Evolutionary conservation across 2,329 filamentous ascomycete species (phyloP).

Genomic region (Diaporthe citriasiana): DNA sequence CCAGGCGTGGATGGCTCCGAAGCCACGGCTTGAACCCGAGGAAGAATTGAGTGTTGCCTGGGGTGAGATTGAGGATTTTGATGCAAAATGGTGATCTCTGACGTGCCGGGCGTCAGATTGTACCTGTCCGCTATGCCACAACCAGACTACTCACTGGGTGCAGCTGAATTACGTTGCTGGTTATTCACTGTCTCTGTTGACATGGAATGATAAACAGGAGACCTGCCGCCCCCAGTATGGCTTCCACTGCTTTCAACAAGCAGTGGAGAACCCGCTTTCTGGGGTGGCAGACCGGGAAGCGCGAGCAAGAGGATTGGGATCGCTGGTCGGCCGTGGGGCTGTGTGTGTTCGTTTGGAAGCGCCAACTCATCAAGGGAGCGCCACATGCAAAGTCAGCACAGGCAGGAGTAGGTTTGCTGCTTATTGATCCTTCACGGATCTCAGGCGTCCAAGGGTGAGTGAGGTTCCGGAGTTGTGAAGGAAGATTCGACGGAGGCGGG

Average conservation of each 20-base stretch:
- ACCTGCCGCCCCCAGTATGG: neutral
- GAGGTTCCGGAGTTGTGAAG: neutral
- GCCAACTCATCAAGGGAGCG: constrained; percentile 29
- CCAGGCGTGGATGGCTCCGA: constrained; percentile 30
- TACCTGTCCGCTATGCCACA: neutral
- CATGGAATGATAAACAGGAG: neutral
- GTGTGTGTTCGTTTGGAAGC: constrained; percentile 23
- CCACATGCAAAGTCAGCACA: constrained; percentile 29
- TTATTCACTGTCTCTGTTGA: neutral
- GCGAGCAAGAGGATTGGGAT: constrained; percentile 19
- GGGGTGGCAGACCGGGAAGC: constrained; percentile 2
- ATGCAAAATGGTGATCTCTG: constrained; percentile 12
- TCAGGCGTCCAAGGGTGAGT: neutral
- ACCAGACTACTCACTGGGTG: neutral
- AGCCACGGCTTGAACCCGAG: constrained; percentile 12
- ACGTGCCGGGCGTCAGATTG: neutral
- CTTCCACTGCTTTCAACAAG: neutral
- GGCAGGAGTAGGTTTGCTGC: constrained; percentile 29
- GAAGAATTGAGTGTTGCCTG: constrained; percentile 31
- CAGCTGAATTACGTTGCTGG: neutral
- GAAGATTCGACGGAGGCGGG: constrained; percentile 13
- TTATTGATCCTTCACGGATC: constrained; percentile 33
- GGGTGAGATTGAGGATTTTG: constrained; percentile 19
- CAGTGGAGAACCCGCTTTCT: neutral
- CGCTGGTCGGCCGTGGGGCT: constrained; percentile 24